Conservation (phyloP, 1,284 basidiomycete genomes). For the Boletus chippewaensis region DNA sequence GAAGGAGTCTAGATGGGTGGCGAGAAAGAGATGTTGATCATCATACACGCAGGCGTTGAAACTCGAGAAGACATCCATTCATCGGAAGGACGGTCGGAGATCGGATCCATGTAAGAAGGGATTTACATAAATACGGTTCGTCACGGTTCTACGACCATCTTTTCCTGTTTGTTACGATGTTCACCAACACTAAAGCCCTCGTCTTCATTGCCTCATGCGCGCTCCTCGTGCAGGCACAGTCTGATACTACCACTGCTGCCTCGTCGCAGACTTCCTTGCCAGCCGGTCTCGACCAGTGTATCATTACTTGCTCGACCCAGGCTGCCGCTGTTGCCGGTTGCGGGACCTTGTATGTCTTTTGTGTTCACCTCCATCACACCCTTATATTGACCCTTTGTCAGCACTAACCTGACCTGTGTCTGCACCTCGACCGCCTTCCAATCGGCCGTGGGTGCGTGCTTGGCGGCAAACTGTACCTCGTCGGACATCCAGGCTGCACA, state of each 20-base stretch:
- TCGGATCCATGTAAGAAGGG: constrained; percentile 2
- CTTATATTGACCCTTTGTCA: constrained; percentile 4
- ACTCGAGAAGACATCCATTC: not conserved
- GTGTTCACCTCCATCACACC: no score
- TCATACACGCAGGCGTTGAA: not conserved
- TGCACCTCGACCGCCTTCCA: constrained; percentile 27
- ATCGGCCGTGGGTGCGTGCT: constrained; percentile 7
- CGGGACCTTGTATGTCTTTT: constrained; percentile 14
- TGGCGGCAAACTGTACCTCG: constrained; percentile 14
- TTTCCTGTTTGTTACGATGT: constrained; percentile 11
- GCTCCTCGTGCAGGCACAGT: constrained; percentile 19
- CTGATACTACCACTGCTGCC: not conserved
- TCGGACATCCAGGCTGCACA: constrained; percentile 8
- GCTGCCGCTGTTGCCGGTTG: constrained; percentile 10
- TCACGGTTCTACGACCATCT: no score
- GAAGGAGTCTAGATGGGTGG: not conserved
- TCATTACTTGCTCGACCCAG: not conserved
- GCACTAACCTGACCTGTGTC: constrained; percentile 19
- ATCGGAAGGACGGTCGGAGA: constrained; percentile 13
- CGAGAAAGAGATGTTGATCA: not conserved
- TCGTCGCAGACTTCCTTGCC: not conserved
- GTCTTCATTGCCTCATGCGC: constrained; percentile 13
- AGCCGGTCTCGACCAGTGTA: constrained; percentile 6
- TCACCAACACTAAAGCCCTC: constrained; percentile 15
- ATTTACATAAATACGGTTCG: not conserved